A percentile compares a stretch with the other conserved stretches of the same genome.
Conservation (phyloP, 2,329 filamentous ascomycete genomes). For the Whalleya microplaca region DNA sequence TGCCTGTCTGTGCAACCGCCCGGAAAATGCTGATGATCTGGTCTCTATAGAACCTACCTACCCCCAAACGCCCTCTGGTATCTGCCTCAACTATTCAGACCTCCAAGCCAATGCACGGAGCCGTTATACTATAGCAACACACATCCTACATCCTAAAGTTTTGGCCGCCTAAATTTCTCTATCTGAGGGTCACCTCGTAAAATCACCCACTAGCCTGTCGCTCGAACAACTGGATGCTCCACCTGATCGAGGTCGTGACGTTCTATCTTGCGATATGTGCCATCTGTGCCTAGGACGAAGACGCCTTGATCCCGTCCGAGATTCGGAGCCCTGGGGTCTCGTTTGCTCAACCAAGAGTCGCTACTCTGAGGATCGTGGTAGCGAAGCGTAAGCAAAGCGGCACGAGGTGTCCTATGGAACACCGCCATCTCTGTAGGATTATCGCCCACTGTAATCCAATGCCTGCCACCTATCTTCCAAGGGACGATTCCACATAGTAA, state of each 20-base stretch:
- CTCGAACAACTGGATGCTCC: neutral
- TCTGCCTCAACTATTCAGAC: neutral
- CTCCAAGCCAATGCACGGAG: neutral
- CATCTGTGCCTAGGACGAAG: conserved; percentile 6
- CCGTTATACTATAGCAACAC: neutral
- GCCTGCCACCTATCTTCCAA: conserved; percentile 68
- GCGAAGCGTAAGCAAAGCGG: conserved; percentile 32
- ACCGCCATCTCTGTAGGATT: conserved; percentile 5
- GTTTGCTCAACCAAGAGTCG: conserved; percentile 26
- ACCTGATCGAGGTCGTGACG: neutral
- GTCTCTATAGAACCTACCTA: no score
- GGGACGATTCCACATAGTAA: conserved; percentile 78
- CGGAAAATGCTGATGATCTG: no score
- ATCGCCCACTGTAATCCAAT: conserved; percentile 32
- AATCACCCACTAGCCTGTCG: neutral
- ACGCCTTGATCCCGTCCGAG: conserved; percentile 13
- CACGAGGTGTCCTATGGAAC: conserved; percentile 31
- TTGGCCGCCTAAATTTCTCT: no score
- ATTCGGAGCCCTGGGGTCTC: conserved; percentile 15
- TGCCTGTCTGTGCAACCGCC: no score
- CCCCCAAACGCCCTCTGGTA: neutral
- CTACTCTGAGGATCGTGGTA: conserved; percentile 19
- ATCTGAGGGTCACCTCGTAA: neutral
- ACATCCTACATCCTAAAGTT: no score
- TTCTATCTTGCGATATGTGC: conserved; percentile 13